Evolutionary conservation across 495 filamentous ascomycete genomes (phyloP).

Genomic region (Neohortaea acidophila): DNA sequence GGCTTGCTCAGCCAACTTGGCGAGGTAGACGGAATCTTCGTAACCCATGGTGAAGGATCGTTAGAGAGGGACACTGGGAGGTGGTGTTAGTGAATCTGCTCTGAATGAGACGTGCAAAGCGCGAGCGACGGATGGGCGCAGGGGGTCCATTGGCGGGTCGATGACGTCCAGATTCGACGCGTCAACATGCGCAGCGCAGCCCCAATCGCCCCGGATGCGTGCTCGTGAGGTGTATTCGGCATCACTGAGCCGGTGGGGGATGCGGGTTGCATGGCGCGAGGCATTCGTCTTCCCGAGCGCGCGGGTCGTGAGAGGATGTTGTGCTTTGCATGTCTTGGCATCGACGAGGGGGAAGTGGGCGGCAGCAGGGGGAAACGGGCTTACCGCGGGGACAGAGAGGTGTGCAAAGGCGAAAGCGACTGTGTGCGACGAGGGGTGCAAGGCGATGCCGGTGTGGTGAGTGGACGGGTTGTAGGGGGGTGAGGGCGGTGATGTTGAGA

Average conservation of each 20-base stretch:
- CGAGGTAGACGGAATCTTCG: conserved; percentile 98
- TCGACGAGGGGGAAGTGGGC: background rate
- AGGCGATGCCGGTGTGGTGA: no score
- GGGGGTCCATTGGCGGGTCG: background rate
- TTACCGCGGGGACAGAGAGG: background rate
- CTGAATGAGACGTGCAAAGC: background rate
- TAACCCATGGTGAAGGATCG: conserved; percentile 69
- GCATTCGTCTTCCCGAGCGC: background rate
- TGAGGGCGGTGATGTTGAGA: no score
- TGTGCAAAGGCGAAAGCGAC: no score
- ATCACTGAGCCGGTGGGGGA: no score
- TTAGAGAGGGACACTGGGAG: background rate
- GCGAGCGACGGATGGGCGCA: background rate
- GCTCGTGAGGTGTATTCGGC: background rate
- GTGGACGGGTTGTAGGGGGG: no score
- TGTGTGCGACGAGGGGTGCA: no score
- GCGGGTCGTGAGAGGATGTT: background rate
- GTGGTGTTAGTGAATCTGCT: background rate
- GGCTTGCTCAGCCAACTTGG: conserved; percentile 99
- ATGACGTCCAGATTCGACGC: background rate
- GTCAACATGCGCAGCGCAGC: background rate
- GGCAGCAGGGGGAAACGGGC: background rate
- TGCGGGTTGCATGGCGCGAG: background rate
- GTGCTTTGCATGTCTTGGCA: background rate
- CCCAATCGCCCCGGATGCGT: background rate